These are phyloP conservation scores for Trichopus zeylanicus DNA, from an alignment of 116 monocot genomes.

Conservation along the genomic window DNA sequence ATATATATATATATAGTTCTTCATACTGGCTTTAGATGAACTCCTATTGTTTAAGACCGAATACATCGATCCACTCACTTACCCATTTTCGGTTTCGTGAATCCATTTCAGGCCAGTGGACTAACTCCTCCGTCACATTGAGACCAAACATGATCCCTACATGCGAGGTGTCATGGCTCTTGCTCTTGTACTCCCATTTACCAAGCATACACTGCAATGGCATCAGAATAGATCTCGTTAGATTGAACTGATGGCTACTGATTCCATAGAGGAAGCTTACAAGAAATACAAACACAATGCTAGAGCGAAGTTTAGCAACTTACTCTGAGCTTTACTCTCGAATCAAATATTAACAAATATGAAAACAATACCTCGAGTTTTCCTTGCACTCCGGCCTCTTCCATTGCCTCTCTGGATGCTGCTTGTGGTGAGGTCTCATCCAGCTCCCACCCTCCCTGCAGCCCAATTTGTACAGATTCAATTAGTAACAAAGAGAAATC, in stretches of 20 bases:
- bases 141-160: constrained; percentile 70
- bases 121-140: constrained; percentile 52
- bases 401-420: constrained; percentile 53
- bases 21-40: background rate
- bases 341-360: background rate
- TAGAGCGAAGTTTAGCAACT: too few relatives aligned
- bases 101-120: constrained; percentile 66
- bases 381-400: constrained; percentile 78
- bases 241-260: background rate
- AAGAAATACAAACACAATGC: too few relatives aligned
- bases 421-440: constrained; percentile 56
- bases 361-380: constrained; percentile 22
- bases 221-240: background rate
- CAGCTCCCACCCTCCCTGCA: constrained; percentile 71
- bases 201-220: constrained; percentile 41
- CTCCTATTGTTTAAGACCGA: background rate
- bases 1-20: background rate
- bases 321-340: background rate
- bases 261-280: too few relatives aligned
- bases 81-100: constrained; percentile 61
- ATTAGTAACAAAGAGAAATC: background rate
- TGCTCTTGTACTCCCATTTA: constrained; percentile 57
- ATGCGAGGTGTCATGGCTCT: constrained; percentile 23
- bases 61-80: constrained; percentile 7
- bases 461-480: background rate